A percentile compares a stretch with the other conserved stretches of the same genome.
Conservation (phyloP, 352 stramenopile species). For the Phytophthora foliorum region DNA sequence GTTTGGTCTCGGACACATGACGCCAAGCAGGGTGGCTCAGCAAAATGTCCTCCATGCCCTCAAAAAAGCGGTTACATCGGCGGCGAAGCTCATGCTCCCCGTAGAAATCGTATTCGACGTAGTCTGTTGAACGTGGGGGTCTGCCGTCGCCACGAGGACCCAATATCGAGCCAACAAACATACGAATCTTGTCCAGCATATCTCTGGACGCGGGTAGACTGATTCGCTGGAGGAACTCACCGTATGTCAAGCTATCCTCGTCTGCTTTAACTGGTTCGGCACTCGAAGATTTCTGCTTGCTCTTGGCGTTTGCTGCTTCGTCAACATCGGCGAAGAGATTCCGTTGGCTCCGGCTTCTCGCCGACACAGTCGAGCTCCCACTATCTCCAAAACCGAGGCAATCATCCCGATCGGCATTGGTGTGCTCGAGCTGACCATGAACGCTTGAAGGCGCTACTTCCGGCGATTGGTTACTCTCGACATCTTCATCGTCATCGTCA, state of each 20-base stretch:
- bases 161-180: constrained; percentile 83
- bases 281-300: constrained; percentile 28
- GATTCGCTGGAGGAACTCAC: constrained; percentile 80
- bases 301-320: constrained; percentile 38
- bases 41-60: constrained; percentile 73
- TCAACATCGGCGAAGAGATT: constrained; percentile 75
- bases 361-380: constrained; percentile 14
- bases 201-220: constrained; percentile 78
- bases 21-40: constrained; percentile 69
- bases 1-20: constrained; percentile 65
- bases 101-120: constrained; percentile 87
- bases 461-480: constrained; percentile 23
- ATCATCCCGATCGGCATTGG: constrained; percentile 16
- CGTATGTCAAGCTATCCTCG: constrained; percentile 71
- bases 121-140: constrained; percentile 71
- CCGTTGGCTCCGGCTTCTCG: constrained; percentile 53
- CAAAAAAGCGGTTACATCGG: constrained; percentile 80
- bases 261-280: constrained; percentile 41
- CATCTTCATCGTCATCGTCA: constrained; percentile 25
- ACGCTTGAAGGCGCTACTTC: constrained; percentile 5
- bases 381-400: constrained; percentile 19
- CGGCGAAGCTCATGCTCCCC: constrained; percentile 73
- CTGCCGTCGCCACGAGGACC: constrained; percentile 80
- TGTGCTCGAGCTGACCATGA: constrained; percentile 2
- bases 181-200: constrained; percentile 76